phyloP scores from a whole-genome alignment of 306 rosid genomes.

The Medicago lupulina region DNA sequence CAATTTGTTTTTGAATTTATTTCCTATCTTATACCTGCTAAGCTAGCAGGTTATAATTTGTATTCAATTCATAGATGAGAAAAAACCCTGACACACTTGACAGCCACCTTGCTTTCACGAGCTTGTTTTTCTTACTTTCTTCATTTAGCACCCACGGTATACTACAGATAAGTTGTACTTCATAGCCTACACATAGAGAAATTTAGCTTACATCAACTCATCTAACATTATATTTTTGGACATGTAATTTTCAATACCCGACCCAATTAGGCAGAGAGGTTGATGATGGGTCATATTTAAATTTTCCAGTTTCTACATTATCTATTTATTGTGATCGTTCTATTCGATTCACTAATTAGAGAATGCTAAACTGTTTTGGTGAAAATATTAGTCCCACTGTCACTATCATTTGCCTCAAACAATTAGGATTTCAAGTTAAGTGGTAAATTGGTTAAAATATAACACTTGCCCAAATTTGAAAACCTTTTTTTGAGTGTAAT shows the following conservation, averaged over 20 bases:
- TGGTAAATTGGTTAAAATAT: conserved; percentile 2
- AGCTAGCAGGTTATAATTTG: background rate
- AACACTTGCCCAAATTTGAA: background rate
- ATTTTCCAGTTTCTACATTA: conserved; percentile 38
- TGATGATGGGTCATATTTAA: conserved; percentile 51
- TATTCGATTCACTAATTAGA: conserved; percentile 37
- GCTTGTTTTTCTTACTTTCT: conserved; percentile 27
- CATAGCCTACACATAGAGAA: background rate
- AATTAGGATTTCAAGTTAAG: conserved; percentile 28
- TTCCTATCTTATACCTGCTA: conserved; percentile 23
- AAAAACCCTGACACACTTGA: conserved; percentile 26
- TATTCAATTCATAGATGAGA: conserved; percentile 11
- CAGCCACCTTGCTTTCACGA: conserved; percentile 41
- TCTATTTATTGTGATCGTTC: conserved; percentile 24
- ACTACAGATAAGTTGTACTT: conserved; percentile 23
- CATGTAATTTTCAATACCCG: conserved; percentile 1
- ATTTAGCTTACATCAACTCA: conserved; percentile 6
- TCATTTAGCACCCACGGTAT: conserved; percentile 34
- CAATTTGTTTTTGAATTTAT: background rate
- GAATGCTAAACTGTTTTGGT: conserved; percentile 30
- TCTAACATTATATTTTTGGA: background rate
- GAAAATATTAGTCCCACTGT: conserved; percentile 26
- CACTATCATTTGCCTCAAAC: conserved; percentile 37
- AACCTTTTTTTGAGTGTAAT: conserved; percentile 30
- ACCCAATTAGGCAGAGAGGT: conserved; percentile 35